phyloP scores from a whole-genome alignment of 495 filamentous ascomycete species.

The Aspergillus heteromorphus region DNA sequence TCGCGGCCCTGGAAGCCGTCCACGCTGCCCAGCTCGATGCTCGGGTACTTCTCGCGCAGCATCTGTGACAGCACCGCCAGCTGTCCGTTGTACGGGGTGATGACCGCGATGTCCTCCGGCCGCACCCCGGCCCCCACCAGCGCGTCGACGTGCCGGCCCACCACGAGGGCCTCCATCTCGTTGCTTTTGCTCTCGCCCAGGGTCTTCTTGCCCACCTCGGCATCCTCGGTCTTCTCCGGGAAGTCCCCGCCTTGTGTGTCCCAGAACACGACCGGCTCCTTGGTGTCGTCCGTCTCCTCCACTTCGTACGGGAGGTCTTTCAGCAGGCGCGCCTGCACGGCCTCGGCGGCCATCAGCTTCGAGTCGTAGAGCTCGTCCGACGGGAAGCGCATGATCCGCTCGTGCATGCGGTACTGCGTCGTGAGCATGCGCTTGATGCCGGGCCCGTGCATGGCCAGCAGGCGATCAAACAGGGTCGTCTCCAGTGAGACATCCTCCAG shows the following conservation, averaged over 20 bases:
- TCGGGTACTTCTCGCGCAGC: constrained; percentile 74
- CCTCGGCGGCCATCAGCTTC: constrained; percentile 71
- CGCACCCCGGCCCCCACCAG: constrained; percentile 74
- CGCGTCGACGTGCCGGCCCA: constrained; percentile 64
- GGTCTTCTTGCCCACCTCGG: constrained; percentile 46
- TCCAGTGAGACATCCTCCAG: constrained; percentile 58
- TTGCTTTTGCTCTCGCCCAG: constrained; percentile 90
- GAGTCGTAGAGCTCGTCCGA: constrained; percentile 82
- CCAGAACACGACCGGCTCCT: constrained; percentile 83
- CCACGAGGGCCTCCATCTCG: constrained; percentile 80
- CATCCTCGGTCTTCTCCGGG: constrained; percentile 54
- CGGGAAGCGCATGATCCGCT: constrained; percentile 89
- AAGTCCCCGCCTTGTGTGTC: constrained; percentile 96
- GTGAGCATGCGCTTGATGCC: constrained; percentile 89
- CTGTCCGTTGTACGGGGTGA: constrained; percentile 97
- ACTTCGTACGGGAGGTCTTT: constrained; percentile 75
- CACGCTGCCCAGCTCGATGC: constrained; percentile 86
- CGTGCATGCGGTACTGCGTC: constrained; percentile 99
- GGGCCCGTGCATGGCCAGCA: constrained; percentile 75
- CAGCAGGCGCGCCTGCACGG: constrained; percentile 68
- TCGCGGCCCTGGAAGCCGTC: constrained; percentile 97
- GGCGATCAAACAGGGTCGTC: constrained; percentile 83
- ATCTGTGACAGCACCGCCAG: constrained; percentile 66
- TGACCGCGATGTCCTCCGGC: constrained; percentile 80
- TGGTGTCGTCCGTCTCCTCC: constrained; percentile 77